Conservation (phyloP, 192 early-diverging fungal genomes). For the Coemansia sp. region DNA sequence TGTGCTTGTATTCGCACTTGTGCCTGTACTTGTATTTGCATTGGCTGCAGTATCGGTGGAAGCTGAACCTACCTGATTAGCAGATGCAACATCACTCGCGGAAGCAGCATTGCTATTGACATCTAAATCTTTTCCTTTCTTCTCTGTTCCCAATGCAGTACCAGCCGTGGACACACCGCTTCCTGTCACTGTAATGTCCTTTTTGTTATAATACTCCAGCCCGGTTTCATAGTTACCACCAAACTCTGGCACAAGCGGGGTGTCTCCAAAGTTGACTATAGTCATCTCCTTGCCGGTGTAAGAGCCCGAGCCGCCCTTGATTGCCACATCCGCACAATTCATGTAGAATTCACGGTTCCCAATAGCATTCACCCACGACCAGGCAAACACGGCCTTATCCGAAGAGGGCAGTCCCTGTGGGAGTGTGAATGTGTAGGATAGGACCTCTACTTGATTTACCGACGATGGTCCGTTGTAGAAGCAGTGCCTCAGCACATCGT, state of each 20-base stretch:
- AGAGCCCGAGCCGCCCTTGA: slow-evolving; percentile 28
- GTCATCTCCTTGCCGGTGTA: slow-evolving; percentile 34
- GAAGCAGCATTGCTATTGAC: too few relatives aligned
- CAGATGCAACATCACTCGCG: too few relatives aligned
- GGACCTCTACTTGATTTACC: slow-evolving; percentile 1
- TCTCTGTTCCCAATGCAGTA: too few relatives aligned
- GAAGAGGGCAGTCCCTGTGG: slow-evolving; percentile 51
- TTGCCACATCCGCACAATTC: slow-evolving; percentile 53
- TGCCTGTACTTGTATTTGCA: not conserved
- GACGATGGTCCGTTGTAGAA: slow-evolving; percentile 11
- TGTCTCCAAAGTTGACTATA: slow-evolving; percentile 31
- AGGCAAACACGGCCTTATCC: slow-evolving; percentile 54
- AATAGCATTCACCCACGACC: slow-evolving; percentile 61
- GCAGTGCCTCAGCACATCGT: slow-evolving; percentile 40
- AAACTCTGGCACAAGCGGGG: slow-evolving; percentile 24
- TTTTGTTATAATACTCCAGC: not conserved
- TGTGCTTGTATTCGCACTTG: not conserved
- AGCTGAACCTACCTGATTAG: too few relatives aligned
- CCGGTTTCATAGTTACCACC: slow-evolving; percentile 9
- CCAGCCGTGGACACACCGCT: not conserved
- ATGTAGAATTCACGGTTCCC: slow-evolving; percentile 63
- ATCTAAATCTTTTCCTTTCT: too few relatives aligned
- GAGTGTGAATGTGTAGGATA: slow-evolving; percentile 47
- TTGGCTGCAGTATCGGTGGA: too few relatives aligned
- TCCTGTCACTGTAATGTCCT: slow-evolving; percentile 9